Percentiles rank a stretch among this genome's conserved stretches.
These are phyloP conservation scores for Metschnikowia corniflorae DNA, from an alignment of 805 yeast genomes.

Conservation along the genomic window DNA sequence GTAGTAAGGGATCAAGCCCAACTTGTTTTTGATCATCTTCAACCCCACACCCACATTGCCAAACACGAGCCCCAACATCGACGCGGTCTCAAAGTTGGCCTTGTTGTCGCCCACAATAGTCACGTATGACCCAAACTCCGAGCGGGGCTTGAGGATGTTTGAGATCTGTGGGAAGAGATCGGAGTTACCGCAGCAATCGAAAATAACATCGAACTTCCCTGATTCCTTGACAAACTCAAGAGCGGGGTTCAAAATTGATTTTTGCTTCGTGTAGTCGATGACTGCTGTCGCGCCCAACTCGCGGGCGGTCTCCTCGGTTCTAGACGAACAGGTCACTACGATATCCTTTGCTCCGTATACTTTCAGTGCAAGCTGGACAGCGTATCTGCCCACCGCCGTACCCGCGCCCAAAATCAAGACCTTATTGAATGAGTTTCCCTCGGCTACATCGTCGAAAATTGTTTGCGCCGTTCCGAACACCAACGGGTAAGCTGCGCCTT, in stretches of 20 bases:
- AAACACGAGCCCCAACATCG: background rate
- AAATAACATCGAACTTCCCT: constrained; percentile 53
- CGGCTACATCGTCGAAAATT: constrained; percentile 26
- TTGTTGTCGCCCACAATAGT: constrained; percentile 59
- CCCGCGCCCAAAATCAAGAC: constrained; percentile 72
- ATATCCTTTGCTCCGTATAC: constrained; percentile 43
- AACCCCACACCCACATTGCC: constrained; percentile 2
- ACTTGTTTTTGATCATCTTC: constrained; percentile 12
- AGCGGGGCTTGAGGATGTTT: constrained; percentile 42
- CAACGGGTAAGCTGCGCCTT: constrained; percentile 66
- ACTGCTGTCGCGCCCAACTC: constrained; percentile 55
- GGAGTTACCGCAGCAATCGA: constrained; percentile 63
- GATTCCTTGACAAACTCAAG: constrained; percentile 30
- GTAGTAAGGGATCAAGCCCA: constrained; percentile 25
- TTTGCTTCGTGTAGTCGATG: constrained; percentile 54
- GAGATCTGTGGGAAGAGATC: constrained; percentile 44
- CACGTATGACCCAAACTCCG: constrained; percentile 37
- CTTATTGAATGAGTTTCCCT: constrained; percentile 41
- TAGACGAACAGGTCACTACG: constrained; percentile 53
- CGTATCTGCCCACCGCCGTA: constrained; percentile 60
- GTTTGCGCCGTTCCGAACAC: constrained; percentile 61
- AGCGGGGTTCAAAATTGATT: constrained; percentile 27
- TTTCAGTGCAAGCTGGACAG: constrained; percentile 54
- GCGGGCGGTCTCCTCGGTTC: constrained; percentile 42
- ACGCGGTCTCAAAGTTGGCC: constrained; percentile 25